phyloP scores from a whole-genome alignment of 345 rosid genomes.

The Arabis hirsuta region DNA sequence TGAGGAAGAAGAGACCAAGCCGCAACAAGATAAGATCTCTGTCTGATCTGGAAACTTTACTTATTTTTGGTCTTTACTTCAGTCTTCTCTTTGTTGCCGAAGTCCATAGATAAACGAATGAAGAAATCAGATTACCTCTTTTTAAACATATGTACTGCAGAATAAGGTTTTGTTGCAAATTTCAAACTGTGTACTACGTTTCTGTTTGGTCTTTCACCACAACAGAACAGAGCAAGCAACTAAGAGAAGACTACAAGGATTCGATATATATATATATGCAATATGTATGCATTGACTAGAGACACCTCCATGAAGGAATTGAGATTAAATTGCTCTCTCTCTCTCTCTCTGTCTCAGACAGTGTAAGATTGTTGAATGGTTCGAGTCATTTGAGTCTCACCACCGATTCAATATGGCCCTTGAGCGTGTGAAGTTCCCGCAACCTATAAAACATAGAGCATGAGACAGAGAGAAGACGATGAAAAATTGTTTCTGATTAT shows the following conservation, averaged over 20 bases:
- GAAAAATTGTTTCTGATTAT: neutral
- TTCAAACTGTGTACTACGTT: neutral
- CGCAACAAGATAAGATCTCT: conserved; percentile 36
- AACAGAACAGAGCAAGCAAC: conserved; percentile 3
- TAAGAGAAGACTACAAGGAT: conserved; percentile 4
- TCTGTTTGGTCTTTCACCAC: conserved; percentile 7
- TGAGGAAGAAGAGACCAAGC: conserved; percentile 38
- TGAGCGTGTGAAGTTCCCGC: conserved; percentile 66
- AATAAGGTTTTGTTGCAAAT: conserved; percentile 8
- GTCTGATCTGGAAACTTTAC: conserved; percentile 28
- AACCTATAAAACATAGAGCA: conserved; percentile 49
- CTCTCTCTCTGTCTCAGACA: conserved; percentile 46
- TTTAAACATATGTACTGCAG: neutral
- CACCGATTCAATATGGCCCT: conserved; percentile 94
- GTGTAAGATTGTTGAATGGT: conserved; percentile 92
- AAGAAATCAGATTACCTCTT: conserved; percentile 6
- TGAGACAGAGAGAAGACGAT: neutral
- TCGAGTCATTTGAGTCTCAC: conserved; percentile 84
- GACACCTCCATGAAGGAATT: neutral
- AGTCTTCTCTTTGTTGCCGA: conserved; percentile 18
- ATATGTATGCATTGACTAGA: neutral
- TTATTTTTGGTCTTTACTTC: conserved; percentile 5
- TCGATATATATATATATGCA: conserved; percentile 1
- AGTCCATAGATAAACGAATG: conserved; percentile 13
- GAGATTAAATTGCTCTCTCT: neutral